Conservation (phyloP, 345 rosid genomes). For the Noccaea caerulescens region DNA sequence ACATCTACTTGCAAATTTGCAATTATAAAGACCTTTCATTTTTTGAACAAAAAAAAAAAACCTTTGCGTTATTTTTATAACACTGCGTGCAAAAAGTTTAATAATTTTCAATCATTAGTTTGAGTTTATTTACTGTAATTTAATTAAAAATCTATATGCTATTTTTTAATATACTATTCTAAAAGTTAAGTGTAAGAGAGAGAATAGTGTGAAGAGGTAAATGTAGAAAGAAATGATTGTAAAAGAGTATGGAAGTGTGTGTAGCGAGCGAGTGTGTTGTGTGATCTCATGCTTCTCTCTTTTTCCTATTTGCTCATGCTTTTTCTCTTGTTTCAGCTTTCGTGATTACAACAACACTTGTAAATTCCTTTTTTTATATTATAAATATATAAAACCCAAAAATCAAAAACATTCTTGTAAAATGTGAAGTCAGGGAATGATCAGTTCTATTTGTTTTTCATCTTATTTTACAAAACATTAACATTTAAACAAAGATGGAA, state of each 20-base stretch:
- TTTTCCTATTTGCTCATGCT: slow-evolving; percentile 34
- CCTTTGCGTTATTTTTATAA: background rate
- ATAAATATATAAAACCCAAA: background rate
- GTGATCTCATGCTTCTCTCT: slow-evolving; percentile 35
- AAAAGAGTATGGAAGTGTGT: slow-evolving; percentile 16
- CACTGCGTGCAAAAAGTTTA: slow-evolving; percentile 26
- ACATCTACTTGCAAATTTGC: slow-evolving; percentile 6
- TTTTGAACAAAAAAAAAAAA: background rate
- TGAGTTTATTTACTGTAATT: background rate
- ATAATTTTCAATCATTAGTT: slow-evolving; percentile 36
- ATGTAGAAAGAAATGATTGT: slow-evolving; percentile 33
- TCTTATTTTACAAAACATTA: slow-evolving; percentile 2
- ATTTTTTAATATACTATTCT: background rate
- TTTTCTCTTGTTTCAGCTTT: slow-evolving; percentile 40
- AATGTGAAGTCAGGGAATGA: slow-evolving; percentile 37
- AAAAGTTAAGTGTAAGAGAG: background rate
- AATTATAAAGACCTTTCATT: background rate
- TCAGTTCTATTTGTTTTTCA: slow-evolving; percentile 13
- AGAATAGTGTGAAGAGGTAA: slow-evolving; percentile 2
- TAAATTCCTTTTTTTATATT: background rate
- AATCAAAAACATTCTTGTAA: slow-evolving; percentile 13
- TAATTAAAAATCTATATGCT: background rate
- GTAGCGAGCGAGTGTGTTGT: slow-evolving; percentile 16
- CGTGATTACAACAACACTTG: slow-evolving; percentile 42
- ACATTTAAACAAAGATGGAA: slow-evolving; percentile 28